These are phyloP conservation scores for Gamsiella multidivaricata DNA, from an alignment of 192 early-diverging fungal species.

Conservation along the genomic window DNA sequence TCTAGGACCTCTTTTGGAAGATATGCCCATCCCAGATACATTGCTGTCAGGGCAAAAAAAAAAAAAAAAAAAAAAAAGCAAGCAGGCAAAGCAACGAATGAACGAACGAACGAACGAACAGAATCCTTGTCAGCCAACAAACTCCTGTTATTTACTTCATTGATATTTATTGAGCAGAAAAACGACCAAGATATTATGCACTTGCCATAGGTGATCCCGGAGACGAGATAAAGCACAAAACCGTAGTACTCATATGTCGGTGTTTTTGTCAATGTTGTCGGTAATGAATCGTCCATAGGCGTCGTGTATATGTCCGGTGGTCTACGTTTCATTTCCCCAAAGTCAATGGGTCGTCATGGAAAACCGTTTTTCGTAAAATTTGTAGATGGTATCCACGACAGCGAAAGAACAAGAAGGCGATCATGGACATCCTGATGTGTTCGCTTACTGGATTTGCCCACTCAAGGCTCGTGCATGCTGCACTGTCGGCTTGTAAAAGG, in stretches of 20 bases:
- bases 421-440: not conserved
- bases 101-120: too few species aligned
- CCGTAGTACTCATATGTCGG: constrained; percentile 90
- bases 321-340: too few species aligned
- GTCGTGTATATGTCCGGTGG: constrained; percentile 24
- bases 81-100: too few species aligned
- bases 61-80: constrained; percentile 13
- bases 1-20: constrained; percentile 79
- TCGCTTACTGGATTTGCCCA: constrained; percentile 25
- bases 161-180: not conserved
- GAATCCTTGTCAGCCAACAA: too few species aligned
- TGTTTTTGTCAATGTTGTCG: constrained; percentile 68
- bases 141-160: too few species aligned
- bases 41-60: constrained; percentile 40
- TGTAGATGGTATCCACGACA: too few species aligned
- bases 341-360: too few species aligned
- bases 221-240: constrained; percentile 86
- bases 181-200: not conserved
- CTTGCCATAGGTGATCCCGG: constrained; percentile 75
- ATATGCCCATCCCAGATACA: constrained; percentile 88
- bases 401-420: not conserved
- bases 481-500: constrained; percentile 34
- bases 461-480: constrained; percentile 42
- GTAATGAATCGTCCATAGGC: constrained; percentile 42
- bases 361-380: too few species aligned